A percentile compares a stretch with the other conserved stretches of the same genome.
Conservation (phyloP, 371 early-diverging fungal genomes). For the Choanephora cucurbitarum region DNA sequence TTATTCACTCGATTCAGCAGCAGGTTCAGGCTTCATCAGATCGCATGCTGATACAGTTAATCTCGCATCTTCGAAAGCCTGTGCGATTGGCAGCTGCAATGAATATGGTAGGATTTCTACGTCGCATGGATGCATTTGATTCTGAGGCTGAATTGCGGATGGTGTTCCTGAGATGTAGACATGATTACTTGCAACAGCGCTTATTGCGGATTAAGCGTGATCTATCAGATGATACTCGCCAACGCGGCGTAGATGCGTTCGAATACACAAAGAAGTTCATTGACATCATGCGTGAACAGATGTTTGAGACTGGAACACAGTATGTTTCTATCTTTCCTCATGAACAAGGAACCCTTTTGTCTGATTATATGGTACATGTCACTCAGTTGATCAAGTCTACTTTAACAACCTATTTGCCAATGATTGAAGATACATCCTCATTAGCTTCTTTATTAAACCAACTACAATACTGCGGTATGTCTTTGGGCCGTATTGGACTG, state of each 20-base stretch:
- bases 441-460: constrained; percentile 72
- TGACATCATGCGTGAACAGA: constrained; percentile 76
- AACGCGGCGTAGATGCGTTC: constrained; percentile 53
- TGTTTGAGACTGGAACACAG: constrained; percentile 82
- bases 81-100: constrained; percentile 81
- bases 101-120: constrained; percentile 77
- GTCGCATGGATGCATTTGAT: constrained; percentile 73
- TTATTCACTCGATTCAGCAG: constrained; percentile 59
- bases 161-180: constrained; percentile 74
- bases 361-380: constrained; percentile 58
- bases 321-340: constrained; percentile 81
- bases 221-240: constrained; percentile 22
- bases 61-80: constrained; percentile 69
- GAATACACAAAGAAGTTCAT: constrained; percentile 75
- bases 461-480: constrained; percentile 83
- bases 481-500: constrained; percentile 76
- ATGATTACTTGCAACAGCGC: constrained; percentile 60
- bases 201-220: constrained; percentile 41
- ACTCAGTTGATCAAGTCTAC: constrained; percentile 36
- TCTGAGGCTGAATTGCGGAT: constrained; percentile 72
- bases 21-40: constrained; percentile 68
- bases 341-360: constrained; percentile 43
- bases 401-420: constrained; percentile 43
- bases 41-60: constrained; percentile 72
- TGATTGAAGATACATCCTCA: constrained; percentile 65